Conservation (phyloP, 495 filamentous ascomycete species). For the Penicillium longicatenatum region DNA sequence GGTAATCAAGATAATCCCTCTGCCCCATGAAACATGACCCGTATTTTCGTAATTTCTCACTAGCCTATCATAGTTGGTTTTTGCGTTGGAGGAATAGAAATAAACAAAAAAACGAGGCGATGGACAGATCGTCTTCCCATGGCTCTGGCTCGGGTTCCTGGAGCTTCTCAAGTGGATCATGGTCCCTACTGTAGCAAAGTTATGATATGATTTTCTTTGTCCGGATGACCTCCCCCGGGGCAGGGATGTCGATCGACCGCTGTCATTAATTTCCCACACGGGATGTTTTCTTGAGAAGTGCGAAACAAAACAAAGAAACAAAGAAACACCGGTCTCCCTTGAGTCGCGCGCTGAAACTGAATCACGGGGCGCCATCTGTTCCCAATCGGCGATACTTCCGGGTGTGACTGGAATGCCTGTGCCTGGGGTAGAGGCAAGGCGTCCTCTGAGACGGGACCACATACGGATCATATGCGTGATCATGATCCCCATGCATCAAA, state of each 20-base stretch:
- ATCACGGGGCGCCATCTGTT: conserved; percentile 19
- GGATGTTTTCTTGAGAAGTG: neutral
- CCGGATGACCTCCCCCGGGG: conserved; percentile 1
- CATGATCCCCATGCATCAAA: neutral
- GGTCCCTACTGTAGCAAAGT: neutral
- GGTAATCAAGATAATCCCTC: conserved; percentile 13
- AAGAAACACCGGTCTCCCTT: conserved; percentile 3
- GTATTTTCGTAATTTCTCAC: conserved; percentile 2
- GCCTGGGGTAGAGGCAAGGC: neutral
- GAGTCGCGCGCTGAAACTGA: neutral
- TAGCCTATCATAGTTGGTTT: neutral
- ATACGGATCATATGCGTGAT: conserved; percentile 5
- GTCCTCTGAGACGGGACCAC: conserved; percentile 3
- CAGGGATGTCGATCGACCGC: conserved; percentile 15
- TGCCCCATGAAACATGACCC: conserved; percentile 8
- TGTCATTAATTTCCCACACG: conserved; percentile 12
- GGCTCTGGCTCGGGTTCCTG: conserved; percentile 26
- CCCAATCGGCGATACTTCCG: conserved; percentile 12
- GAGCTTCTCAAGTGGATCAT: conserved; percentile 14
- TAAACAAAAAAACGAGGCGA: conserved; percentile 9
- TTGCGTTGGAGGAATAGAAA: neutral
- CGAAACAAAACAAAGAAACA: neutral
- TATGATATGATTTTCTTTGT: conserved; percentile 2
- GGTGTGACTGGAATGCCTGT: neutral
- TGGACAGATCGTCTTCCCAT: conserved; percentile 18